These are phyloP conservation scores for Suhomyces faveliae DNA, from an alignment of 805 yeast species.

Conservation along the genomic window DNA sequence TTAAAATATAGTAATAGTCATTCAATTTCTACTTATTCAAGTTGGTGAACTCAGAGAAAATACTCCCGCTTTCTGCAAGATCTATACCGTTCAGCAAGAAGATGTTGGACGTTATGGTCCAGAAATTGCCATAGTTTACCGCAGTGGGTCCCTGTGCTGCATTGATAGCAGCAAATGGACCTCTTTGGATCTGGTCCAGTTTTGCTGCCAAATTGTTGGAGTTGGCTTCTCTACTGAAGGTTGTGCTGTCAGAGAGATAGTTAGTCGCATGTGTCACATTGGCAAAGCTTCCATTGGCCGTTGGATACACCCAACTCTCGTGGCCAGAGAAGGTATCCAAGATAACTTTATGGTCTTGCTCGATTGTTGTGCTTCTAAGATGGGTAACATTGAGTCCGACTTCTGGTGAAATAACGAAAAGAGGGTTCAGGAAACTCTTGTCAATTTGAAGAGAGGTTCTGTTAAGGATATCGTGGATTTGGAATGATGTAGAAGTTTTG, in stretches of 20 bases:
- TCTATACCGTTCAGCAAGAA: too few relatives aligned
- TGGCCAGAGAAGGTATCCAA: neutral
- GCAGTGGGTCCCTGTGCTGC: neutral
- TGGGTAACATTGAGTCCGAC: neutral
- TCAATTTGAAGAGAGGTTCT: neutral
- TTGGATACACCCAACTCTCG: neutral
- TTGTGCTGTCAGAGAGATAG: neutral
- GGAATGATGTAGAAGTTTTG: neutral
- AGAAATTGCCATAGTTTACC: neutral
- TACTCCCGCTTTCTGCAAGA: too few relatives aligned
- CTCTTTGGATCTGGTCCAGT: neutral
- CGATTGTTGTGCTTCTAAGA: neutral
- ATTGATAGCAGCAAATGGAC: neutral
- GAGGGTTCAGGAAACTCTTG: neutral
- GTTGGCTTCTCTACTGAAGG: neutral
- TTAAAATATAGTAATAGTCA: too few relatives aligned
- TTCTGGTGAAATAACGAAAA: neutral
- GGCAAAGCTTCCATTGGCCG: neutral
- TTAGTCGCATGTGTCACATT: neutral
- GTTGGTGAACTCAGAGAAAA: too few relatives aligned
- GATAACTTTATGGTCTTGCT: neutral
- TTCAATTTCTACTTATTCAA: too few relatives aligned
- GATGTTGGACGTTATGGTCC: neutral
- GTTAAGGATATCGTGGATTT: neutral
- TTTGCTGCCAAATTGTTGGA: neutral